These are phyloP conservation scores for Nicotiana benthamiana DNA, from an alignment of 257 asterid genomes.

Conservation along the genomic window DNA sequence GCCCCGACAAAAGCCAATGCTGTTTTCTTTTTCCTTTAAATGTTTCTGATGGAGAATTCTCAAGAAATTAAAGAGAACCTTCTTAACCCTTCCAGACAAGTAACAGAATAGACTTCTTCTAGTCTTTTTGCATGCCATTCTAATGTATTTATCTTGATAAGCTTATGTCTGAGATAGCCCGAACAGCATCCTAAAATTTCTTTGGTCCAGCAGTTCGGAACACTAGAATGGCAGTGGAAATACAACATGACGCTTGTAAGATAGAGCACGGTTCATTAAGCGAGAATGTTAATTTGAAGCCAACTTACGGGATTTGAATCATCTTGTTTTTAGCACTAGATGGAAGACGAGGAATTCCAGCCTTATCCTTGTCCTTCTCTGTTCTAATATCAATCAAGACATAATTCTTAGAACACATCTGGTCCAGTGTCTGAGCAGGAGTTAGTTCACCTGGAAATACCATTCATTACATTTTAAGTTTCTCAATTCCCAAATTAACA, in stretches of 20 bases:
- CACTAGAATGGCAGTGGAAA: background rate
- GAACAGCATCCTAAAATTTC: too few relatives aligned
- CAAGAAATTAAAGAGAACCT: too few relatives aligned
- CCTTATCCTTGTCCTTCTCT: slow-evolving; percentile 81
- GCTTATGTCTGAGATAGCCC: background rate
- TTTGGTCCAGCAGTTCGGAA: background rate
- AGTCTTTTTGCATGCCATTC: background rate
- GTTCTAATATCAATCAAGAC: slow-evolving; percentile 85
- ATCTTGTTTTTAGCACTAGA: slow-evolving; percentile 60
- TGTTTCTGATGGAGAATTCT: too few relatives aligned
- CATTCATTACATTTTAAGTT: slow-evolving; percentile 9
- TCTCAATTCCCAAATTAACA: background rate
- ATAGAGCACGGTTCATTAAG: background rate
- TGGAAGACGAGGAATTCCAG: slow-evolving; percentile 92
- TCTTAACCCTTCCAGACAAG: too few relatives aligned
- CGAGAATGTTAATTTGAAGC: background rate
- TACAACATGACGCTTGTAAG: background rate
- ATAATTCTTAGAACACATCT: slow-evolving; percentile 69
- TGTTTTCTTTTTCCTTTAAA: too few relatives aligned
- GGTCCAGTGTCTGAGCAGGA: slow-evolving; percentile 86
- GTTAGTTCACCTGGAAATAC: slow-evolving; percentile 53
- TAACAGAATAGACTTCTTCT: background rate
- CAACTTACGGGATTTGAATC: slow-evolving; percentile 75
- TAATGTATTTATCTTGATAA: background rate
- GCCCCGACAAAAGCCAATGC: too few relatives aligned